Conservation (phyloP, 768 basidiomycete genomes). For the Suillus plorans region DNA sequence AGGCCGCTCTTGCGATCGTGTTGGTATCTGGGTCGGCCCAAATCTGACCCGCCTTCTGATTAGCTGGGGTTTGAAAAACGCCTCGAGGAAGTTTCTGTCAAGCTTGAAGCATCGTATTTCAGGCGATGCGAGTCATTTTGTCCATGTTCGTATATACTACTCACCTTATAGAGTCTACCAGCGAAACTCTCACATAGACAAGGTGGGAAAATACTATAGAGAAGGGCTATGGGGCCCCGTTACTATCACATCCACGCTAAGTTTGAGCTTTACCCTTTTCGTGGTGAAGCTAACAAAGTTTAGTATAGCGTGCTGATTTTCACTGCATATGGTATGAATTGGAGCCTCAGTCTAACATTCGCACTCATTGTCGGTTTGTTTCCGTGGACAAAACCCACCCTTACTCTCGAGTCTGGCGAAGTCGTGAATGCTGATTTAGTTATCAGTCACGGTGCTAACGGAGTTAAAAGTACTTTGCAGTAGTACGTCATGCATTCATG, state of each 20-base stretch:
- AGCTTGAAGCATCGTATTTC: slow-evolving; percentile 39
- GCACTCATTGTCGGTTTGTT: too few relatives aligned
- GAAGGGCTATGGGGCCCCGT: slow-evolving; percentile 30
- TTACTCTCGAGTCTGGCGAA: slow-evolving; percentile 39
- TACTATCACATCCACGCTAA: slow-evolving; percentile 36
- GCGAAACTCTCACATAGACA: slow-evolving; percentile 37
- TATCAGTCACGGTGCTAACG: slow-evolving; percentile 47
- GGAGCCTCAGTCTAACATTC: slow-evolving; percentile 28
- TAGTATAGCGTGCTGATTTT: slow-evolving; percentile 44
- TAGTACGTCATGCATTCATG: slow-evolving; percentile 39
- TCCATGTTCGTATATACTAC: not conserved
- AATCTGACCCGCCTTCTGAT: slow-evolving; percentile 47
- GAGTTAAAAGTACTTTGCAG: slow-evolving; percentile 51
- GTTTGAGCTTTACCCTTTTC: not conserved
- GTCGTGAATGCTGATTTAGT: slow-evolving; percentile 40
- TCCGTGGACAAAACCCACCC: too few relatives aligned
- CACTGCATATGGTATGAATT: slow-evolving; percentile 38
- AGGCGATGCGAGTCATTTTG: slow-evolving; percentile 37
- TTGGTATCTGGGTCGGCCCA: slow-evolving; percentile 48
- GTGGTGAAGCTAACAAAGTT: not conserved
- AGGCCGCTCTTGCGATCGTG: slow-evolving; percentile 37
- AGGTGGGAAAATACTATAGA: slow-evolving; percentile 35
- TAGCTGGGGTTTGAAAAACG: slow-evolving; percentile 49
- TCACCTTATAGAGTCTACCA: slow-evolving; percentile 26
- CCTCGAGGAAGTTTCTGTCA: slow-evolving; percentile 37